Evolutionary conservation across 1,139 yeast genomes (phyloP).

Genomic region (Candida sojae): DNA sequence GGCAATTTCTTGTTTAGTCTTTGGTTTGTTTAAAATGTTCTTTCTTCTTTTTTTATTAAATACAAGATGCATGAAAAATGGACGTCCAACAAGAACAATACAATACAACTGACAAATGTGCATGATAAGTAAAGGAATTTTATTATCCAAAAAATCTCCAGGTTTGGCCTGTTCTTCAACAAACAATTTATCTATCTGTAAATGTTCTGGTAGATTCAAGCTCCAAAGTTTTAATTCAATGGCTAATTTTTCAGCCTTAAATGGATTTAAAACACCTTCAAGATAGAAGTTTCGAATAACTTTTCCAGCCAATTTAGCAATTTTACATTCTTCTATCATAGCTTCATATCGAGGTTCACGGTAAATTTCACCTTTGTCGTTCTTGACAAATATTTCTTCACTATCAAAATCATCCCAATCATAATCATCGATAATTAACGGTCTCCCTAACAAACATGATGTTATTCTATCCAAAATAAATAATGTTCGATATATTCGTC

Average conservation of each 20-base stretch:
- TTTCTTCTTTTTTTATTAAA: slow-evolving; percentile 9
- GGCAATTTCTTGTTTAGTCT: slow-evolving; percentile 13
- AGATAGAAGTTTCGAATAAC: slow-evolving; percentile 24
- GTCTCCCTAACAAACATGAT: slow-evolving; percentile 41
- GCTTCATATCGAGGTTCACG: slow-evolving; percentile 7
- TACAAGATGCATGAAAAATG: slow-evolving; percentile 37
- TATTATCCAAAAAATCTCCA: slow-evolving; percentile 10
- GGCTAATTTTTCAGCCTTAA: slow-evolving; percentile 35
- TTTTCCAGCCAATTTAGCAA: slow-evolving; percentile 26
- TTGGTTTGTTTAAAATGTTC: slow-evolving; percentile 7
- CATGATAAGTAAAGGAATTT: slow-evolving; percentile 28
- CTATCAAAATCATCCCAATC: slow-evolving; percentile 41
- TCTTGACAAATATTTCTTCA: slow-evolving; percentile 12
- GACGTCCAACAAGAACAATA: slow-evolving; percentile 40
- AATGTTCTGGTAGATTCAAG: slow-evolving; percentile 26
- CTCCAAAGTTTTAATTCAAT: slow-evolving; percentile 38
- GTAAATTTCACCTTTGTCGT: slow-evolving; percentile 7
- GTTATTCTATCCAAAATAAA: slow-evolving; percentile 43
- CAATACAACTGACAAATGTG: slow-evolving; percentile 43
- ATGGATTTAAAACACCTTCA: slow-evolving; percentile 32
- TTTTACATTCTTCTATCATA: slow-evolving; percentile 11
- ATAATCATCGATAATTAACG: slow-evolving; percentile 36
- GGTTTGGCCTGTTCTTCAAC: slow-evolving; percentile 14
- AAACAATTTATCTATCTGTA: slow-evolving; percentile 21
- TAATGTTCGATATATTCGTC: slow-evolving; percentile 39